These are phyloP conservation scores for Hemileccinum rubropunctum DNA, from an alignment of 768 basidiomycete species.

Conservation along the genomic window DNA sequence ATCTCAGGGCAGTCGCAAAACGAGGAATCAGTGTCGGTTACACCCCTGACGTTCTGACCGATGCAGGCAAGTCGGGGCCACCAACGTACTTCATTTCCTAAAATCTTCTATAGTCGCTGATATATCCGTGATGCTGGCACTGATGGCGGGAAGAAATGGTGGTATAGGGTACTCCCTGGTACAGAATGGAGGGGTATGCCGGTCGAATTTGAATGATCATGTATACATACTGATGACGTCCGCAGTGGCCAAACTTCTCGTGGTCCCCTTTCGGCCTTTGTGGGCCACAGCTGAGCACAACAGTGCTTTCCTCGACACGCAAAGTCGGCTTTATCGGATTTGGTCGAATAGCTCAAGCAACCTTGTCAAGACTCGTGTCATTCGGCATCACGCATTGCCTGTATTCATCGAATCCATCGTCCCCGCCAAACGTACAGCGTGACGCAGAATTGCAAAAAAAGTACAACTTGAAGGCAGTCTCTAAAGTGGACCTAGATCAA, in stretches of 20 bases:
- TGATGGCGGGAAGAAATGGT: slow-evolving; percentile 90
- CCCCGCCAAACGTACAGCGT: slow-evolving; percentile 39
- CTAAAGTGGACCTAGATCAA: slow-evolving; percentile 58
- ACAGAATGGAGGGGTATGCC: slow-evolving; percentile 60
- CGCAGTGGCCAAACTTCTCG: slow-evolving; percentile 72
- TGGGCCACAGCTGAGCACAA: slow-evolving; percentile 74
- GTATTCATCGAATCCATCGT: slow-evolving; percentile 60
- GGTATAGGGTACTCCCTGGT: slow-evolving; percentile 64
- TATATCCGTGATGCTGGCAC: slow-evolving; percentile 80
- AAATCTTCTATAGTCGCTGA: slow-evolving; percentile 73
- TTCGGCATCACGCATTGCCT: slow-evolving; percentile 79
- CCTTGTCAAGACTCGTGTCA: slow-evolving; percentile 71
- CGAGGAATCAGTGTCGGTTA: slow-evolving; percentile 77
- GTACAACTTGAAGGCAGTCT: slow-evolving; percentile 37
- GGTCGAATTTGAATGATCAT: not conserved
- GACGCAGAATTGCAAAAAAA: slow-evolving; percentile 39
- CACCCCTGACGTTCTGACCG: slow-evolving; percentile 91
- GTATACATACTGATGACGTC: not conserved
- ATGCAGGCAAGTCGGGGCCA: slow-evolving; percentile 58
- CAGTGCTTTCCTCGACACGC: slow-evolving; percentile 45
- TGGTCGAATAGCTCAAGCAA: slow-evolving; percentile 88
- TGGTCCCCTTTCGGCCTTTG: slow-evolving; percentile 88
- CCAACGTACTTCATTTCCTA: not conserved
- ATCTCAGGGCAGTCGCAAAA: slow-evolving; percentile 54
- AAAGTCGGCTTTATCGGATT: slow-evolving; percentile 93